Conservation (phyloP, 768 basidiomycete genomes). For the Xanthoconium stramineum region DNA sequence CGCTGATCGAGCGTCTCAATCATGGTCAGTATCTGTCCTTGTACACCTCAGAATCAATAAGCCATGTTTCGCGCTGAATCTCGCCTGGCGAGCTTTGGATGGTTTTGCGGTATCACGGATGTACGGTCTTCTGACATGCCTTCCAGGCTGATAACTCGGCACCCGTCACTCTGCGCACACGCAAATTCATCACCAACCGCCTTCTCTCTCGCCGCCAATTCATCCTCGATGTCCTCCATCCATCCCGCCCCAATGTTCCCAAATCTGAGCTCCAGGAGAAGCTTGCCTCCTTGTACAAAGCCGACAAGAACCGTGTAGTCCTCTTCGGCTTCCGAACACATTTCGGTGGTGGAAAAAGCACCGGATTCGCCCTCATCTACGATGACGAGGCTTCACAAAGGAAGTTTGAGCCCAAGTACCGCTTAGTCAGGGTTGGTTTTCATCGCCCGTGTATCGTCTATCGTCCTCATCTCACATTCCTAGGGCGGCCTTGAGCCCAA, state of each 20-base stretch:
- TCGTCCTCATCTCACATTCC: constrained; percentile 3
- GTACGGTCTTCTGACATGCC: constrained; percentile 19
- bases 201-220: constrained; percentile 96
- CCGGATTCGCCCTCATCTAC: constrained; percentile 96
- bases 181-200: constrained; percentile 99
- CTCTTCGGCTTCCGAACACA: constrained; percentile 93
- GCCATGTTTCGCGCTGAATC: constrained; percentile 9
- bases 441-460: not conserved
- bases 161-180: constrained; percentile 93
- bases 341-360: constrained; percentile 97
- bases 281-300: constrained; percentile 90
- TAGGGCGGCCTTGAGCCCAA: constrained; percentile 71
- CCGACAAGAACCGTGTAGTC: constrained; percentile 85
- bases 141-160: constrained; percentile 71
- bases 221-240: constrained; percentile 92
- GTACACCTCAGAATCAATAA: not conserved
- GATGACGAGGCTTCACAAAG: constrained; percentile 92
- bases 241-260: constrained; percentile 91
- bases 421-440: constrained; percentile 85
- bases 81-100: constrained; percentile 24
- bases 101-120: constrained; percentile 20
- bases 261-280: constrained; percentile 90
- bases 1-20: constrained; percentile 21
- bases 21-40: constrained; percentile 35
- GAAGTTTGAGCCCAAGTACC: constrained; percentile 96